A percentile compares a stretch with the other conserved stretches of the same genome.
These are phyloP conservation scores for Berberis vulgaris DNA, from an alignment of 164 flowering plant species.

Conservation along the genomic window DNA sequence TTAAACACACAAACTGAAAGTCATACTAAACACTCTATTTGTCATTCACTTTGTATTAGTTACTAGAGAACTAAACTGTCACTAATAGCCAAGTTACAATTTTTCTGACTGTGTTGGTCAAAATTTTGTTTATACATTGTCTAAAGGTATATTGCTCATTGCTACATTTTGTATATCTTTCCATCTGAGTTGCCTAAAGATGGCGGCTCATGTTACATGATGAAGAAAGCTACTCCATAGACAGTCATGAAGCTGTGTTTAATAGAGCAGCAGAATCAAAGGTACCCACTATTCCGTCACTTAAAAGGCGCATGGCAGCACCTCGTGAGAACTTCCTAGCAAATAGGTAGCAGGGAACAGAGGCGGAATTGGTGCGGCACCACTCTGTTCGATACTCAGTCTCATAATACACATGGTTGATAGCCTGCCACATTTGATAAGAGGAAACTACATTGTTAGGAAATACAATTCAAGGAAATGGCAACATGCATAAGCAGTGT, in stretches of 20 bases:
- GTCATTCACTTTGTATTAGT: too few relatives aligned
- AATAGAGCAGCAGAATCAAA: slow-evolving; percentile 23
- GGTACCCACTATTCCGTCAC: slow-evolving; percentile 45
- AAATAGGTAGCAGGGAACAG: slow-evolving; percentile 67
- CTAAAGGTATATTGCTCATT: too few relatives aligned
- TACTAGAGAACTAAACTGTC: too few relatives aligned
- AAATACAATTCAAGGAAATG: background rate
- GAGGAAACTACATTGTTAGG: background rate
- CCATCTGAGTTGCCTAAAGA: too few relatives aligned
- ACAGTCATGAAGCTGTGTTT: slow-evolving; percentile 2
- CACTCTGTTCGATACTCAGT: slow-evolving; percentile 83
- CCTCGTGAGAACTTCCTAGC: slow-evolving; percentile 85
- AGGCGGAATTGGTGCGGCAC: slow-evolving; percentile 53
- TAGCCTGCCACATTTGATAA: slow-evolving; percentile 32
- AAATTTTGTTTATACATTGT: too few relatives aligned
- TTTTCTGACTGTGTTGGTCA: too few relatives aligned
- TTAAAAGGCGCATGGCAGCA: slow-evolving; percentile 83
- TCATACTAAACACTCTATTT: too few relatives aligned
- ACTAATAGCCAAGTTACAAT: too few relatives aligned
- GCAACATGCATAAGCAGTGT: background rate
- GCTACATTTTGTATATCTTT: too few relatives aligned
- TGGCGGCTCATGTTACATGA: too few relatives aligned
- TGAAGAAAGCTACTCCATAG: background rate
- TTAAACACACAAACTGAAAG: too few relatives aligned
- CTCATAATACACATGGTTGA: slow-evolving; percentile 70